These are phyloP conservation scores for Populus ilicifolia DNA, from an alignment of 345 rosid species.

Conservation along the genomic window DNA sequence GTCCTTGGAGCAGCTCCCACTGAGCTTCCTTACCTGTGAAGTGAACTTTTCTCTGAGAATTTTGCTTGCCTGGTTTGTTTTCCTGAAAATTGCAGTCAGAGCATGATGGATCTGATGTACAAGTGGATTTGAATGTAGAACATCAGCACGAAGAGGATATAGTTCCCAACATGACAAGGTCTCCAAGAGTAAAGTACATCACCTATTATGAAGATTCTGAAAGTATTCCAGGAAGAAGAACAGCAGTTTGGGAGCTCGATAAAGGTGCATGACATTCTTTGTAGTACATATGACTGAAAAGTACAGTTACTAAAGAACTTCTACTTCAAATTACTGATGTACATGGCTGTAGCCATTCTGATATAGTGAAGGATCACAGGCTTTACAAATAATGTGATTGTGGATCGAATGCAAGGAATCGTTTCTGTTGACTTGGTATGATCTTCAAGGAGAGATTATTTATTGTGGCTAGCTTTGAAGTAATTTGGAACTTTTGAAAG, in stretches of 20 bases:
- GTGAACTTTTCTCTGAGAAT: constrained; percentile 2
- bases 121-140: constrained; percentile 69
- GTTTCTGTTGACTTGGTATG: constrained; percentile 1
- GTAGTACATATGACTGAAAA: constrained; percentile 16
- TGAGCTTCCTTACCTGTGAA: background rate
- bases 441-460: background rate
- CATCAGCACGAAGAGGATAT: constrained; percentile 69
- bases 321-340: constrained; percentile 3
- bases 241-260: constrained; percentile 99
- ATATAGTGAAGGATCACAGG: constrained; percentile 3
- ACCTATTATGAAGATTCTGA: constrained; percentile 93
- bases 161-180: constrained; percentile 81
- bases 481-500: background rate
- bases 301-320: constrained; percentile 5
- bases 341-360: constrained; percentile 6
- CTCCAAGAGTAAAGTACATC: constrained; percentile 74
- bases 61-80: constrained; percentile 6
- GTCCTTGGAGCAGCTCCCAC: too few species aligned
- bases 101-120: constrained; percentile 93
- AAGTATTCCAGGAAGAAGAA: constrained; percentile 77
- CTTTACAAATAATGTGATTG: background rate
- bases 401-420: background rate
- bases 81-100: constrained; percentile 60
- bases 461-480: background rate
- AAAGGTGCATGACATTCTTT: constrained; percentile 45